phyloP scores from a whole-genome alignment of 805 yeast genomes.

The Candida verbasci region DNA sequence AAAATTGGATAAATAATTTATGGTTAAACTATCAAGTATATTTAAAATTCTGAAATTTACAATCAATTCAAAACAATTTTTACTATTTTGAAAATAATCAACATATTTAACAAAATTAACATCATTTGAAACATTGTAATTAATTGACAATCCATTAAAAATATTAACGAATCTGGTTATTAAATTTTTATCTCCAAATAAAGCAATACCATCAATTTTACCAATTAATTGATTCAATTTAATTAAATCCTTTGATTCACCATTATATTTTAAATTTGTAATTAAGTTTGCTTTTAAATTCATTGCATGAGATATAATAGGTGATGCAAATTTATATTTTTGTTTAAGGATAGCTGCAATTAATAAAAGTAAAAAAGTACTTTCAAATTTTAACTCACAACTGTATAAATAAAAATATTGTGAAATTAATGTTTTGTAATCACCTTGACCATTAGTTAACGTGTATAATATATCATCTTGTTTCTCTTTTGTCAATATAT shows the following conservation, averaged over 20 bases:
- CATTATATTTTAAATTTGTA: slow-evolving; percentile 26
- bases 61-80: slow-evolving; percentile 22
- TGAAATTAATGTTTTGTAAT: slow-evolving; percentile 13
- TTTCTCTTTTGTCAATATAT: slow-evolving; percentile 12
- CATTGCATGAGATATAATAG: slow-evolving; percentile 20
- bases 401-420: slow-evolving; percentile 25
- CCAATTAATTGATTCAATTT: slow-evolving; percentile 22
- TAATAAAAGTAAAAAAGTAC: slow-evolving; percentile 24
- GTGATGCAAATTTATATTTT: slow-evolving; percentile 16
- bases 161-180: slow-evolving; percentile 26
- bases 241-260: slow-evolving; percentile 17
- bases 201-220: slow-evolving; percentile 26
- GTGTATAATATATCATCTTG: slow-evolving; percentile 14
- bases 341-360: slow-evolving; percentile 22
- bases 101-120: slow-evolving; percentile 26
- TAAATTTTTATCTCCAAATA: slow-evolving; percentile 24
- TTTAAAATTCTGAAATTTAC: slow-evolving; percentile 36
- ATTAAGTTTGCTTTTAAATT: slow-evolving; percentile 22
- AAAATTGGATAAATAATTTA: slow-evolving; percentile 20
- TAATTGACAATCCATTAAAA: slow-evolving; percentile 17
- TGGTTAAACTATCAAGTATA: slow-evolving; percentile 27
- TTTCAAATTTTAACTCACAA: slow-evolving; percentile 31
- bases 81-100: slow-evolving; percentile 20
- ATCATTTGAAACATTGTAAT: slow-evolving; percentile 21
- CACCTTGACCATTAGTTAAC: slow-evolving; percentile 4